Evolutionary conservation across 2,329 filamentous ascomycete species (phyloP), one percentile per base, ranked within the genome.

Genomic region (Volutella citrinella): DNA sequence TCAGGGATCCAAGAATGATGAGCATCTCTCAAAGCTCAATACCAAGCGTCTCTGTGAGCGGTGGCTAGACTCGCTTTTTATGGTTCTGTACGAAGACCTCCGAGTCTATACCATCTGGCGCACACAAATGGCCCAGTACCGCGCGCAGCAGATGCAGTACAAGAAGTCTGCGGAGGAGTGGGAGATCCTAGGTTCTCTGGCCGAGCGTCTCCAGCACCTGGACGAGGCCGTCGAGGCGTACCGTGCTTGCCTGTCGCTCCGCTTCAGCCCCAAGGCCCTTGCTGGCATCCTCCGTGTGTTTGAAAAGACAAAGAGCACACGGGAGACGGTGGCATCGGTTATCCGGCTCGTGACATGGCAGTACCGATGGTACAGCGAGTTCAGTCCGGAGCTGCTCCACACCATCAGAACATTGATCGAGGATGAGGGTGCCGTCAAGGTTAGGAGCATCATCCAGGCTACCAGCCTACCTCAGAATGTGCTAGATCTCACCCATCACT

Each of bases 91-190:
- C 60, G 93, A 98, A 62, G 93, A 98, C 56, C 76, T 98, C 13
- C 87, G 93, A 30, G 91, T 98, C 27, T 98, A 98, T 70, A 98
- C 93, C 10, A 98, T 98, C 61, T 98, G 93, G 93, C 84, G 93
- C 36, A 97, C 93, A 1, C 93, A 98, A 61, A 93, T 97, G 80
- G 87, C 89, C 1, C 91, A 97, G 60, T 96, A 90, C 59, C 83
- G 87, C 15, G 87, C 91, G 34, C 91, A 97, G 61, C 85, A 91
- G 43, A 82, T 95, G 62, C 84, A 94, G 48, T 98, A 97, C 69
- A 93, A 93, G 66, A 98, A 97, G 67, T 93, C 85, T 2, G 85
- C 91, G 3, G 89, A 95, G 49, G 93, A 98, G 60, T 98, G 93
- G 93, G 93, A 98, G 64, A 96, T 98, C 32, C 76, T 98, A 1